Conservation (phyloP, 2,329 filamentous ascomycete genomes). For the Ceratocystis variospora region DNA sequence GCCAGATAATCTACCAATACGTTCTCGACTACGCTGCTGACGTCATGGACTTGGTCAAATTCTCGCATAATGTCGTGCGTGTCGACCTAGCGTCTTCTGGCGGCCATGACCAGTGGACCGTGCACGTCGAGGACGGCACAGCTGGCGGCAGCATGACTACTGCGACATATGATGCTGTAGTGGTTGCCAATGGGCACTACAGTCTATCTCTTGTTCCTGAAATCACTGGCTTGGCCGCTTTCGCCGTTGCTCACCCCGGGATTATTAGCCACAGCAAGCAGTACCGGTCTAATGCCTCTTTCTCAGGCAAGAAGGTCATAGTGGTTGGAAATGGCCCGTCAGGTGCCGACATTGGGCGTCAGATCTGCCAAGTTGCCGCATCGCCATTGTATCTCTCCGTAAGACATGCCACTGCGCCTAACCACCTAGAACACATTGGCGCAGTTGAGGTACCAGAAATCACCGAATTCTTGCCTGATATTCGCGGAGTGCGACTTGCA, state of each 20-base stretch:
- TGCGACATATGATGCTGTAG: conserved; percentile 56
- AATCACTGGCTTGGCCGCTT: conserved; percentile 45
- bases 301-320: conserved; percentile 57
- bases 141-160: conserved; percentile 28
- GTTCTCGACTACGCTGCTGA: conserved; percentile 57
- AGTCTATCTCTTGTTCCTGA: conserved; percentile 53
- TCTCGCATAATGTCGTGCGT: conserved; percentile 56
- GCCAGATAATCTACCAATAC: conserved; percentile 59
- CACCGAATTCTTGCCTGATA: conserved; percentile 38
- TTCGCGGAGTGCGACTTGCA: conserved; percentile 50
- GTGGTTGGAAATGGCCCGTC: conserved; percentile 77
- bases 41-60: conserved; percentile 51
- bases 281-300: conserved; percentile 54
- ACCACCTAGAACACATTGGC: conserved; percentile 32
- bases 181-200: conserved; percentile 66
- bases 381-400: conserved; percentile 52
- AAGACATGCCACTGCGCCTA: conserved; percentile 35
- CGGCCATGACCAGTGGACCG: conserved; percentile 20
- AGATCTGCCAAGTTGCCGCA: conserved; percentile 51
- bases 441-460: conserved; percentile 45
- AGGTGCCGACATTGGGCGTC: conserved; percentile 66
- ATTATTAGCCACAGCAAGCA: conserved; percentile 63
- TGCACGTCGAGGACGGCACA: conserved; percentile 18
- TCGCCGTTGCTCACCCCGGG: conserved; percentile 44
- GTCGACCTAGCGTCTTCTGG: conserved; percentile 29